Percentiles rank a stretch among this genome's conserved stretches.
Evolutionary conservation across 805 yeast genomes (phyloP).

Genomic region (Hanseniaspora valbyensis): DNA sequence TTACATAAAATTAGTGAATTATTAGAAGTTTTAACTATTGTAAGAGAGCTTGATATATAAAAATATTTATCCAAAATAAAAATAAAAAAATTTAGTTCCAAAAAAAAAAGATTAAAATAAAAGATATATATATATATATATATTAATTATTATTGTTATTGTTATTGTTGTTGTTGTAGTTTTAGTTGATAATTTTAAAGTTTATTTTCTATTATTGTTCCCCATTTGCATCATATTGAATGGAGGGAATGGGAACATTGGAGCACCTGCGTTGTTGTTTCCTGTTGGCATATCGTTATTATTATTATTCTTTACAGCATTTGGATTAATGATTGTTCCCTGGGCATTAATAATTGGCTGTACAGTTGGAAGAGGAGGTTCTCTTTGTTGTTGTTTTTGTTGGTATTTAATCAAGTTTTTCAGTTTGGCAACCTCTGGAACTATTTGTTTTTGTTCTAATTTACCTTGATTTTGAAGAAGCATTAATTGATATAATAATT

Average conservation of each 20-base stretch:
- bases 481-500: constrained; percentile 48
- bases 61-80: neutral
- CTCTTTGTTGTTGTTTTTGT: constrained; percentile 17
- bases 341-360: constrained; percentile 13
- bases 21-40: neutral
- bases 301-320: constrained; percentile 2
- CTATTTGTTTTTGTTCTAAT: constrained; percentile 17
- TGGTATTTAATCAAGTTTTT: constrained; percentile 13
- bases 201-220: neutral
- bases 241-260: constrained; percentile 13
- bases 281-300: neutral
- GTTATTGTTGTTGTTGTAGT: neutral
- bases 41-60: constrained; percentile 1
- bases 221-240: constrained; percentile 15
- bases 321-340: constrained; percentile 10
- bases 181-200: neutral
- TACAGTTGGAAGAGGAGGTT: constrained; percentile 12
- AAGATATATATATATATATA: neutral
- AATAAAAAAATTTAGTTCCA: neutral
- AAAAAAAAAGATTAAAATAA: neutral
- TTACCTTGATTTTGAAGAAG: constrained; percentile 30
- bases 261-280: neutral
- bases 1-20: constrained; percentile 6
- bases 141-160: neutral
- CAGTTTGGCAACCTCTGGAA: constrained; percentile 11